phyloP scores from a whole-genome alignment of 108 stramenopile genomes.

The Parietichytrium sp. region DNA sequence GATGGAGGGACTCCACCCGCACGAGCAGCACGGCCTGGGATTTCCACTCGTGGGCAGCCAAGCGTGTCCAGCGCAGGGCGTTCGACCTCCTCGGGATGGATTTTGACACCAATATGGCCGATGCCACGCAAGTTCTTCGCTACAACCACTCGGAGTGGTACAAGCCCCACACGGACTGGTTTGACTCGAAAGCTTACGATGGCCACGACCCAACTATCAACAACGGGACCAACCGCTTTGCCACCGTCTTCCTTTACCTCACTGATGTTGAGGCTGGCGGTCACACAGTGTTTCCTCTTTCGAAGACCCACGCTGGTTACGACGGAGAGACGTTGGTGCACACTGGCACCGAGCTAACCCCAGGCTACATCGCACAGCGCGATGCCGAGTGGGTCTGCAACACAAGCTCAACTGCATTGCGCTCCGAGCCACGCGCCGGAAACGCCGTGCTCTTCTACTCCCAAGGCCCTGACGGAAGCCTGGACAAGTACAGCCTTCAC shows the following conservation, averaged over 20 bases:
- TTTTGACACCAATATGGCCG: slow-evolving; percentile 74
- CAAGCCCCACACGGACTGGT: slow-evolving; percentile 81
- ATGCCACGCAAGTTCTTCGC: slow-evolving; percentile 88
- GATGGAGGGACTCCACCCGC: slow-evolving; percentile 38
- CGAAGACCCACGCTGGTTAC: slow-evolving; percentile 45
- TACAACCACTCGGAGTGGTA: slow-evolving; percentile 90
- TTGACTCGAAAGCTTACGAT: slow-evolving; percentile 54
- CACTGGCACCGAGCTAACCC: neutral
- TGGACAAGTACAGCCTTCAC: slow-evolving; percentile 69
- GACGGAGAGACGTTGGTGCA: neutral
- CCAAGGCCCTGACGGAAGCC: slow-evolving; percentile 73
- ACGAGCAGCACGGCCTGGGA: slow-evolving; percentile 36
- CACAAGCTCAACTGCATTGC: slow-evolving; percentile 26
- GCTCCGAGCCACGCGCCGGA: slow-evolving; percentile 64
- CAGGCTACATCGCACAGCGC: slow-evolving; percentile 36
- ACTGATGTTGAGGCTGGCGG: slow-evolving; percentile 85
- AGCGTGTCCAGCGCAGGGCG: slow-evolving; percentile 53
- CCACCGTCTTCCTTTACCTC: slow-evolving; percentile 92
- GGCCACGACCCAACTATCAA: slow-evolving; percentile 45
- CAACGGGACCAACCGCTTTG: slow-evolving; percentile 82
- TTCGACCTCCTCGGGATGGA: slow-evolving; percentile 75
- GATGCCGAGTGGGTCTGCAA: slow-evolving; percentile 59
- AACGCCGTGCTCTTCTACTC: slow-evolving; percentile 81
- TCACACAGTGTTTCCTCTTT: slow-evolving; percentile 78
- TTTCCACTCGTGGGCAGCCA: neutral